phyloP scores from a whole-genome alignment of 2,329 filamentous ascomycete genomes.

The Ophioceras dolichostomum region DNA sequence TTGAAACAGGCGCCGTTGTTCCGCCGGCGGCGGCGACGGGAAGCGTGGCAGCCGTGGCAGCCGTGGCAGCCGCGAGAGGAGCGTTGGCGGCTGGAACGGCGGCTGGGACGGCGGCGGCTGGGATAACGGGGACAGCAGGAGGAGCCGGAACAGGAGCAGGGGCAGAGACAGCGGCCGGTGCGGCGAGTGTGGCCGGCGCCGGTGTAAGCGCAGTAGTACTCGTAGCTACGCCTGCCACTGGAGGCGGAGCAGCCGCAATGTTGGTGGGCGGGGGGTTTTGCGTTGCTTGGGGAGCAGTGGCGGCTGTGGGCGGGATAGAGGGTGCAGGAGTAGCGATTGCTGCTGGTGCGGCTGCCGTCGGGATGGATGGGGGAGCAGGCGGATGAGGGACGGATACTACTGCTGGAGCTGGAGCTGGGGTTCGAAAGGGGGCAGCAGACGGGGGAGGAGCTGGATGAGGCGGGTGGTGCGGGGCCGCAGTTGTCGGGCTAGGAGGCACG shows the following conservation, averaged over 20 bases:
- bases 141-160: background rate
- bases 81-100: background rate
- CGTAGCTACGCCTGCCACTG: background rate
- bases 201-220: too few species aligned
- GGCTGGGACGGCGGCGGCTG: background rate
- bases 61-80: background rate
- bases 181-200: background rate
- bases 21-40: background rate
- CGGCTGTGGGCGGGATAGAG: background rate
- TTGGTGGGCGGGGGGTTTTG: background rate
- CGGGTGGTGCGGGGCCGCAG: too few species aligned
- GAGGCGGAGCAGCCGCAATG: background rate
- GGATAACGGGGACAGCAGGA: background rate
- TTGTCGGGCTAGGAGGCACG: too few species aligned
- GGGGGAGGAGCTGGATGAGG: too few species aligned
- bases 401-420: too few species aligned
- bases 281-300: background rate
- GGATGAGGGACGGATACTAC: too few species aligned
- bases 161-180: background rate
- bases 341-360: too few species aligned
- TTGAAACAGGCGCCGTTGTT: too few species aligned
- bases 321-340: background rate
- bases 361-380: too few species aligned
- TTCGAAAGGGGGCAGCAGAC: too few species aligned
- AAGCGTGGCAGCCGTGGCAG: background rate